Conservation (phyloP, 2,329 filamentous ascomycete species). For the Didymella sp. region DNA sequence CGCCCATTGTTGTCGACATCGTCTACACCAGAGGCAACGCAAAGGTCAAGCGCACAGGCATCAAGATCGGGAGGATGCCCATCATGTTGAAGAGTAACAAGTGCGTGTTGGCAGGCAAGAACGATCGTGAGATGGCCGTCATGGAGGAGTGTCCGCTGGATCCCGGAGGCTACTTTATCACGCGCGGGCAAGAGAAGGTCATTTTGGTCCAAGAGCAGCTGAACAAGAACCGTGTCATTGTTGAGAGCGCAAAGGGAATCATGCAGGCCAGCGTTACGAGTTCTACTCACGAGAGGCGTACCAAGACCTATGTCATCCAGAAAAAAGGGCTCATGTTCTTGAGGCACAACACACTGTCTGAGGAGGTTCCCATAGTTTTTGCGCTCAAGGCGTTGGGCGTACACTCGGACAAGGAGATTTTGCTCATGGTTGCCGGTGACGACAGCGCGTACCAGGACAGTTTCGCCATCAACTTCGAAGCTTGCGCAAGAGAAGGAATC, state of each 20-base stretch:
- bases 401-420: constrained; percentile 92
- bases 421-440: constrained; percentile 86
- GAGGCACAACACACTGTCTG: constrained; percentile 89
- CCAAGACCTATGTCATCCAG: constrained; percentile 92
- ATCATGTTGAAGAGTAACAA: constrained; percentile 97
- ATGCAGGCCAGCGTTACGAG: constrained; percentile 91
- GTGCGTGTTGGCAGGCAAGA: constrained; percentile 83
- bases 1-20: constrained; percentile 91
- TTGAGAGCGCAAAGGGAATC: constrained; percentile 93
- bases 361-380: constrained; percentile 94
- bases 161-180: constrained; percentile 96
- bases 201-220: constrained; percentile 98
- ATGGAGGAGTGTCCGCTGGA: constrained; percentile 97
- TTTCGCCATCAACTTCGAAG: constrained; percentile 94
- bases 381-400: constrained; percentile 92
- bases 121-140: constrained; percentile 84
- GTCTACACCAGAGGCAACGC: constrained; percentile 84
- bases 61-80: constrained; percentile 88
- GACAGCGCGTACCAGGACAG: constrained; percentile 92
- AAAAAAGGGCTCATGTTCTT: constrained; percentile 93
- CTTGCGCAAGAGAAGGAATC: constrained; percentile 81
- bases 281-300: constrained; percentile 97
- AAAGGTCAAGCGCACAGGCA: constrained; percentile 72
- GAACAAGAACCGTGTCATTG: constrained; percentile 98
- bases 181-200: constrained; percentile 97